Evolutionary conservation across 495 filamentous ascomycete genomes (phyloP).

Genomic region (Xylaria intraflava): DNA sequence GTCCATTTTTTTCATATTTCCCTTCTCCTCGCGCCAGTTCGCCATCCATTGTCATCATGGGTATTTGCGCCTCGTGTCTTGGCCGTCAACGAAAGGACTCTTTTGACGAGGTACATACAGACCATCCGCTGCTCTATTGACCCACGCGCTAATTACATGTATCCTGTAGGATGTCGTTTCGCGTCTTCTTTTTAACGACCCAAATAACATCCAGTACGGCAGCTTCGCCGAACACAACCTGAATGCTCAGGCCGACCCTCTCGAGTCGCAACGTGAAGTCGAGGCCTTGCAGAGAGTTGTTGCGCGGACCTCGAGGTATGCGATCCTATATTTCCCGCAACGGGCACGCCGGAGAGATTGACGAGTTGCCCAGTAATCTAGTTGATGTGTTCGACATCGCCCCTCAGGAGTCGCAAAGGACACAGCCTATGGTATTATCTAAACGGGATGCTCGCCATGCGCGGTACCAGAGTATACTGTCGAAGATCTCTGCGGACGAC

Average conservation of each 20-base stretch:
- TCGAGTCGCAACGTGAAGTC: constrained; percentile 51
- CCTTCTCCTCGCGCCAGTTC: constrained; percentile 1
- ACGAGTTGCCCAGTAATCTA: constrained; percentile 40
- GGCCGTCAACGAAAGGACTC: constrained; percentile 35
- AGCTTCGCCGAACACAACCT: constrained; percentile 48
- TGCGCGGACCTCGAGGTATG: constrained; percentile 50
- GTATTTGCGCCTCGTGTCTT: constrained; percentile 42
- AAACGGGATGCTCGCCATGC: constrained; percentile 40
- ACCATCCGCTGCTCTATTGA: neutral
- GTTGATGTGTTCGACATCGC: constrained; percentile 56
- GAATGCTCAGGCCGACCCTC: constrained; percentile 46
- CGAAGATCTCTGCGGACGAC: constrained; percentile 41
- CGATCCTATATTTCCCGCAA: neutral
- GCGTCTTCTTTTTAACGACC: constrained; percentile 47
- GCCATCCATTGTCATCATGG: constrained; percentile 27
- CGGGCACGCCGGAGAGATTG: constrained; percentile 14
- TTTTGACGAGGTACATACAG: constrained; percentile 35
- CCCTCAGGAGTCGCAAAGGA: constrained; percentile 35
- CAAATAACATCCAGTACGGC: constrained; percentile 44
- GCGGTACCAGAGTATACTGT: constrained; percentile 48
- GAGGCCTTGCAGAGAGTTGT: constrained; percentile 52
- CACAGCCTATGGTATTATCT: constrained; percentile 26
- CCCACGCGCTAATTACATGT: neutral
- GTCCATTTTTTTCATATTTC: neutral
- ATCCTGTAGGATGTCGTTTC: constrained; percentile 43